phyloP scores from a whole-genome alignment of 768 basidiomycete genomes.

The Strobilomyces echinocephalus region DNA sequence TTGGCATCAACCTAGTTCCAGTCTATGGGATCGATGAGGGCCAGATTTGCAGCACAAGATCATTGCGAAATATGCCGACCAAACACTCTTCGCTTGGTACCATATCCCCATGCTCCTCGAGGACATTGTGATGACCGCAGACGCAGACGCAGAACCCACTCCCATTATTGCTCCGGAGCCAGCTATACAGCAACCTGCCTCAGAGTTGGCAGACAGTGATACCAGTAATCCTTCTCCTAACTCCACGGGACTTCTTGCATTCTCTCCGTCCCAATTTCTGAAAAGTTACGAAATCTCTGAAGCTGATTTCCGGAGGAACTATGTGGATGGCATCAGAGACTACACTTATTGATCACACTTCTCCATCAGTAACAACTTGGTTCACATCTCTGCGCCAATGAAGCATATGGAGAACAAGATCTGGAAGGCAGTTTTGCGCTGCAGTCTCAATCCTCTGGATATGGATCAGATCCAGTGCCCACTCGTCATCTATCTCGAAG shows the following conservation, averaged over 20 bases:
- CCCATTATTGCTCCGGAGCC: neutral
- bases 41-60: slow-evolving; percentile 21
- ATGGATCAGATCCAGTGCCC: slow-evolving; percentile 13
- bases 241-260: slow-evolving; percentile 22
- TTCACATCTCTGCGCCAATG: slow-evolving; percentile 20
- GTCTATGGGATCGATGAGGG: slow-evolving; percentile 24
- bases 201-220: neutral
- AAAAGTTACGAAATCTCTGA: slow-evolving; percentile 22
- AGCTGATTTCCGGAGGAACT: slow-evolving; percentile 15
- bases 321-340: slow-evolving; percentile 13
- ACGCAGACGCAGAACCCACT: neutral
- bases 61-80: slow-evolving; percentile 19
- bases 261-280: slow-evolving; percentile 19
- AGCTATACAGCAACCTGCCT: neutral
- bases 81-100: slow-evolving; percentile 28
- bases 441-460: slow-evolving; percentile 17
- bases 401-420: slow-evolving; percentile 11
- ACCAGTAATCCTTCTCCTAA: neutral
- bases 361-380: slow-evolving; percentile 14
- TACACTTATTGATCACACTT: slow-evolving; percentile 14
- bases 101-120: slow-evolving; percentile 1
- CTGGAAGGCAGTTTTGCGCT: slow-evolving; percentile 23
- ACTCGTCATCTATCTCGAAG: slow-evolving; percentile 22
- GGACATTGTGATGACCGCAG: slow-evolving; percentile 10
- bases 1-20: slow-evolving; percentile 17